Evolutionary conservation across 768 basidiomycete genomes (phyloP).

Genomic region (Boletus subparvulus): DNA sequence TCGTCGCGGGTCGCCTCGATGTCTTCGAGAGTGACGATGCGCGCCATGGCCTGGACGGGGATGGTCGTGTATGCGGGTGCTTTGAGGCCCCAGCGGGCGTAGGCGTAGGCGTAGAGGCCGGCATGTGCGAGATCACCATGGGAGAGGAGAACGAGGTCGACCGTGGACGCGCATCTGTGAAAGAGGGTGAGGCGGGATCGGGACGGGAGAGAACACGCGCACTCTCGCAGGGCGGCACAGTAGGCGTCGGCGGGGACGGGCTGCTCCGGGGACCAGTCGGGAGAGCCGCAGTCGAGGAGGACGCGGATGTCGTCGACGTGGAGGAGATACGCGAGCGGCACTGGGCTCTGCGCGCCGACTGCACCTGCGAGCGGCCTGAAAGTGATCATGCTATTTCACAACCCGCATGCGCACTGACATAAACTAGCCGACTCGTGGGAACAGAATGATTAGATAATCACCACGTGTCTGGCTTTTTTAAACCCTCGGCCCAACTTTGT

Average conservation of each 20-base stretch:
- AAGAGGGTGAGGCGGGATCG: slow-evolving; percentile 3
- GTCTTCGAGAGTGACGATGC: slow-evolving; percentile 88
- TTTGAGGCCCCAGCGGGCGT: slow-evolving; percentile 81
- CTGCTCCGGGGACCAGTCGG: slow-evolving; percentile 75
- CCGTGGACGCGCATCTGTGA: slow-evolving; percentile 67
- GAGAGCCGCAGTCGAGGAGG: slow-evolving; percentile 92
- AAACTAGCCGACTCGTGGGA: slow-evolving; percentile 27
- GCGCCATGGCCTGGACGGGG: slow-evolving; percentile 93
- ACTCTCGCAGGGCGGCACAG: slow-evolving; percentile 68
- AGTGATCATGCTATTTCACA: slow-evolving; percentile 58
- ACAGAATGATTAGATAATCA: slow-evolving; percentile 28
- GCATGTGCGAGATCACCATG: slow-evolving; percentile 89
- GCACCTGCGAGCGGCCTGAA: slow-evolving; percentile 90
- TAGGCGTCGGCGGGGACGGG: slow-evolving; percentile 43
- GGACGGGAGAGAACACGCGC: slow-evolving; percentile 27
- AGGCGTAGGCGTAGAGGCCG: slow-evolving; percentile 91
- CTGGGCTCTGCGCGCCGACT: slow-evolving; percentile 61
- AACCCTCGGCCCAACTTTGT: slow-evolving; percentile 38
- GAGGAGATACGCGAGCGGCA: slow-evolving; percentile 80
- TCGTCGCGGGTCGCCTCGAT: slow-evolving; percentile 78
- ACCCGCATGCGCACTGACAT: background rate
- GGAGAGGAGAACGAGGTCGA: slow-evolving; percentile 91
- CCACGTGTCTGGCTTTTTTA: slow-evolving; percentile 41
- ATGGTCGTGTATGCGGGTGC: slow-evolving; percentile 94
- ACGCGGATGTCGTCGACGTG: slow-evolving; percentile 94